Evolutionary conservation across 2,329 filamentous ascomycete genomes (phyloP).

Genomic region (Aspergillus fumigatiaffinis): DNA sequence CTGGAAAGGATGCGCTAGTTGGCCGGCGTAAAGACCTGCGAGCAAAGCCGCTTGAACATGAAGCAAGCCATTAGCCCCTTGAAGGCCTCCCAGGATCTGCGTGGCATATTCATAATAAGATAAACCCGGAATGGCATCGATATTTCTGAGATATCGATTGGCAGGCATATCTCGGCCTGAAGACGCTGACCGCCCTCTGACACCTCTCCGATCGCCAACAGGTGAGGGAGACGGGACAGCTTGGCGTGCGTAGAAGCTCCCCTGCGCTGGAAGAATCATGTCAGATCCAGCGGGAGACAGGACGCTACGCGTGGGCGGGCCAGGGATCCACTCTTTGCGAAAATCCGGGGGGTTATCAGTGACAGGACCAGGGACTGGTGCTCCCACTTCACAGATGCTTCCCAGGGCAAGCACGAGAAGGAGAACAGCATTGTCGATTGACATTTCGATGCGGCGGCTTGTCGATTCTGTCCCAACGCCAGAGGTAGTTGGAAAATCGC

Average conservation of each 20-base stretch:
- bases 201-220: conserved; percentile 12
- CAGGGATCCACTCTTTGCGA: conserved; percentile 26
- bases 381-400: conserved; percentile 65
- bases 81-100: conserved; percentile 78
- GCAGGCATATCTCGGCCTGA: conserved; percentile 19
- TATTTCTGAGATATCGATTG: conserved; percentile 51
- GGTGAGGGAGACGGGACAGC: conserved; percentile 17
- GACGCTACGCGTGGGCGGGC: conserved; percentile 18
- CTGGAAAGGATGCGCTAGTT: conserved; percentile 79
- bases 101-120: conserved; percentile 85
- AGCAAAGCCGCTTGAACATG: conserved; percentile 83
- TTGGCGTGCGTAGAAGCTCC: conserved; percentile 18
- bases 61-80: conserved; percentile 72
- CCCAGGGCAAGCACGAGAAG: conserved; percentile 81
- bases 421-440: conserved; percentile 75
- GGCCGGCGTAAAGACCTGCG: conserved; percentile 83
- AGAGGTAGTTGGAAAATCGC: conserved; percentile 22
- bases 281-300: conserved; percentile 28
- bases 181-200: conserved; percentile 11
- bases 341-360: conserved; percentile 32
- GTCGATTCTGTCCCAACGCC: too few relatives aligned
- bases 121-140: conserved; percentile 82
- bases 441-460: conserved; percentile 45
- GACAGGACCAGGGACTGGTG: conserved; percentile 54
- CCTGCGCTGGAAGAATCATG: conserved; percentile 16